These are phyloP conservation scores for Stylonectria norvegica DNA, from an alignment of 2,329 filamentous ascomycete species.

Conservation along the genomic window DNA sequence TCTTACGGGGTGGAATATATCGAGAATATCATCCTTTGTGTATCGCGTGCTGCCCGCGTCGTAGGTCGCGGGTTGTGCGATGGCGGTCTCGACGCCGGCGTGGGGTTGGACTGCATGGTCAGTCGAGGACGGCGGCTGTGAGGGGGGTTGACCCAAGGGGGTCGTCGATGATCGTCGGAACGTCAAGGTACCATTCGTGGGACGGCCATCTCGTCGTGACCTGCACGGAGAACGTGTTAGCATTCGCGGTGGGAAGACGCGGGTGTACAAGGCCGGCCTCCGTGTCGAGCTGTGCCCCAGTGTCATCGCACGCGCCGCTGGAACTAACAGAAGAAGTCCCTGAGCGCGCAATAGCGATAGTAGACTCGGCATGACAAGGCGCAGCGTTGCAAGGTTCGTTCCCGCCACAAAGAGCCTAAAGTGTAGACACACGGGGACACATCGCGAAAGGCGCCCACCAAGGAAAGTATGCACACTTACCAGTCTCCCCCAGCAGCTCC, in stretches of 20 bases:
- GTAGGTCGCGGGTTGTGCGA: constrained; percentile 29
- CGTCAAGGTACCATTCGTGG: constrained; percentile 60
- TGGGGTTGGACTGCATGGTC: constrained; percentile 41
- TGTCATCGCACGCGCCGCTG: not conserved
- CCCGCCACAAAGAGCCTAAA: no score
- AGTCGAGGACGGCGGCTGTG: constrained; percentile 35
- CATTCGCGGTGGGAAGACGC: not conserved
- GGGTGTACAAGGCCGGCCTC: no score
- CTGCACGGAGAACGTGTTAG: constrained; percentile 35
- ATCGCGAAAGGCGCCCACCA: no score
- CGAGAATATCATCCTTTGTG: constrained; percentile 73
- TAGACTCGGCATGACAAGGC: constrained; percentile 1
- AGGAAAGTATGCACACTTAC: constrained; percentile 50
- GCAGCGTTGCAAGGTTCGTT: no score
- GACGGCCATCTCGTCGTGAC: constrained; percentile 56
- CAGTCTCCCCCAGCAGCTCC: constrained; percentile 64
- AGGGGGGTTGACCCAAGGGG: constrained; percentile 41
- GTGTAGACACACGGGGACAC: no score
- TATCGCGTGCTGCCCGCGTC: constrained; percentile 58
- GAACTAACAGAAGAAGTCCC: not conserved
- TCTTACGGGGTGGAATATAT: constrained; percentile 59
- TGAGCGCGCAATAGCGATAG: no score
- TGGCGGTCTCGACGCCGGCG: constrained; percentile 32
- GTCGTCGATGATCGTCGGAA: constrained; percentile 63
- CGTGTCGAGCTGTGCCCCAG: no score